Evolutionary conservation across 768 basidiomycete genomes (phyloP), one percentile per base, ranked within the genome.

Genomic region (Lactarius tabidus): DNA sequence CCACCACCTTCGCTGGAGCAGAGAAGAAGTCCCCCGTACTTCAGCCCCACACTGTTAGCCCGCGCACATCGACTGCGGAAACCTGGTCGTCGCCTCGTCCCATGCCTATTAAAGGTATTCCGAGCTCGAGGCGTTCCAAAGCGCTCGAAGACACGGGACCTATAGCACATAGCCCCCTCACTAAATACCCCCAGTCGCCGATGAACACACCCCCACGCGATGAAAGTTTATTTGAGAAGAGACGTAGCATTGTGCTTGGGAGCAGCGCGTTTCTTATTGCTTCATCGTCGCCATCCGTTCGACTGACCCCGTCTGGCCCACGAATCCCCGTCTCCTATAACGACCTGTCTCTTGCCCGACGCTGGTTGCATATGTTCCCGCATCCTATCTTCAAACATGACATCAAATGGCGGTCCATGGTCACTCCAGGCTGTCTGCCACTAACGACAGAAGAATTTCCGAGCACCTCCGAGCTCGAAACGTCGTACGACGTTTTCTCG

Each of bases 391-490:
- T 85, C 72, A 90, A 93, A 74, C 87, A 94, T 66, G 88, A 95
- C 53, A 83, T 95, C 75, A 97, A 98, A 74, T 98, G 96, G 96
- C 86, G 84, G 68, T 88, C 88, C 12, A 86, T 95, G 73, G 82
- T 88, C 58, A 89, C 91, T 0, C 95, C 95, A 0, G 84, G 86
- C 14, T 95, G 92, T 71, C 82, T 98, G 2, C 96, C 96, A 7
- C 81, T 98, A 58, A 95, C 95, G 0, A 89, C 91, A 15, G 95
- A 96, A 71, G 85, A 93, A 71, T 88, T 96, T 69, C 95, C 96
- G 0, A 83, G 86, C 12, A 80, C 79, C 23, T 78, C 85, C 28
- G 90, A 95, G 72, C 79, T 94, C 8, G 87, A 92, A 65, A 81
- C 84, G 4, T 82, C 86, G 15, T 95, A 89, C 72, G 87, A 91